Evolutionary conservation across 1,284 basidiomycete species (phyloP).

Genomic region (Rhodofomes roseus): DNA sequence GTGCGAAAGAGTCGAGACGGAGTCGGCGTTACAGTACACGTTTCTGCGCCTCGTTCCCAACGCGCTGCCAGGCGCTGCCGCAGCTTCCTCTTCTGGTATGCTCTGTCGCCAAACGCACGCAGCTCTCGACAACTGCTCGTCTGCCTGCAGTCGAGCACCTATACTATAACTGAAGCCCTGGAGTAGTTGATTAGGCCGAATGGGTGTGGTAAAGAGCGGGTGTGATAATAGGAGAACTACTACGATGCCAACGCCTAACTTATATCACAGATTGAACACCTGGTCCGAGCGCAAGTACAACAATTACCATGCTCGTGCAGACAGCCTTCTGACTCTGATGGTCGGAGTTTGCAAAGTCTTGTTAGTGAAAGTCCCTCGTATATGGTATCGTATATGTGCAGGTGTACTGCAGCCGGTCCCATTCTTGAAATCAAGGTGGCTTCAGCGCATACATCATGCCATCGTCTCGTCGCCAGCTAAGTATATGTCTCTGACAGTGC

Average conservation of each 20-base stretch:
- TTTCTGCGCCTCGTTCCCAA: slow-evolving; percentile 9
- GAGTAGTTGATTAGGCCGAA: not conserved
- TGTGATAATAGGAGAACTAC: not conserved
- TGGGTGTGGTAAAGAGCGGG: not conserved
- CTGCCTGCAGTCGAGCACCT: not conserved
- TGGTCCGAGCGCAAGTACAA: not conserved
- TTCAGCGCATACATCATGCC: no score
- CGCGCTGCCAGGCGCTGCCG: not conserved
- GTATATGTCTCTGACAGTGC: no score
- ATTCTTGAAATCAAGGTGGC: no score
- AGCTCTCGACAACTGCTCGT: not conserved
- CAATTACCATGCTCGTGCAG: not conserved
- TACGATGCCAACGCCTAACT: not conserved
- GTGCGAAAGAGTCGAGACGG: slow-evolving; percentile 14
- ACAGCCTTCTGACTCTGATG: not conserved
- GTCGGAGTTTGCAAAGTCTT: no score
- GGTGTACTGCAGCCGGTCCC: no score
- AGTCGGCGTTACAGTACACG: slow-evolving; percentile 9
- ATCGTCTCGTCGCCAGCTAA: no score
- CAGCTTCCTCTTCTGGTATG: not conserved
- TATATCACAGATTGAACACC: not conserved
- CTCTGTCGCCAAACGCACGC: not conserved
- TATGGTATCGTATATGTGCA: no score
- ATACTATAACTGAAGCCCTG: not conserved
- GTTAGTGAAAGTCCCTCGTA: no score